phyloP scores from a whole-genome alignment of 2,329 filamentous ascomycete species.

The Bipolaris oryzae region DNA sequence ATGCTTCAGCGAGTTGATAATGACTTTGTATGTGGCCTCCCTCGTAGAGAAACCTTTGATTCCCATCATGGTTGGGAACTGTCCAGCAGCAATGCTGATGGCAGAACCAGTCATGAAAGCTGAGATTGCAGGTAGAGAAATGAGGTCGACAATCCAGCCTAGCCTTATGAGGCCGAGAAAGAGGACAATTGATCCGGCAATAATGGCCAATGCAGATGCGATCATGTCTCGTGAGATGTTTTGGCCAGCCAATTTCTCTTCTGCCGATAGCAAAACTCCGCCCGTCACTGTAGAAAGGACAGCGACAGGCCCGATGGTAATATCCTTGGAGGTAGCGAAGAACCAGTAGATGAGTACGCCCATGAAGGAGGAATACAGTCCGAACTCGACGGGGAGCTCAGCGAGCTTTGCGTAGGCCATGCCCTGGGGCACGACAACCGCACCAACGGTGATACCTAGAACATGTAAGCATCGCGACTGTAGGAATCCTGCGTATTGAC shows the following conservation, averaged over 20 bases:
- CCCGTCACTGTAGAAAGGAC: slow-evolving; percentile 92
- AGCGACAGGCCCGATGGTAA: slow-evolving; percentile 94
- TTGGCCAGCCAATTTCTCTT: slow-evolving; percentile 52
- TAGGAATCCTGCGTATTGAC: slow-evolving; percentile 29
- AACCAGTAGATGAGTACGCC: slow-evolving; percentile 96
- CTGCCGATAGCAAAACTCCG: slow-evolving; percentile 71
- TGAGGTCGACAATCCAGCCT: slow-evolving; percentile 94
- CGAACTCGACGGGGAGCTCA: slow-evolving; percentile 76
- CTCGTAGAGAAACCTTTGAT: slow-evolving; percentile 75
- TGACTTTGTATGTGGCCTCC: slow-evolving; percentile 78
- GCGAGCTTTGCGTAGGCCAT: slow-evolving; percentile 95
- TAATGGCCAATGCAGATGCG: slow-evolving; percentile 69
- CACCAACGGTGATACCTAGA: slow-evolving; percentile 70
- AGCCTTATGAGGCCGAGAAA: slow-evolving; percentile 79
- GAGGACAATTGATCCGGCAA: slow-evolving; percentile 79
- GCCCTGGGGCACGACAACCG: slow-evolving; percentile 86
- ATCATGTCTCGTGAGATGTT: slow-evolving; percentile 52
- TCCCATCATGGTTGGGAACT: slow-evolving; percentile 82
- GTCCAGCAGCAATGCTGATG: slow-evolving; percentile 83
- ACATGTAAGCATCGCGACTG: slow-evolving; percentile 15
- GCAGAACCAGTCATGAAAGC: slow-evolving; percentile 99
- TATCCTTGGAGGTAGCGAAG: slow-evolving; percentile 97
- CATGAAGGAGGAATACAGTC: slow-evolving; percentile 95
- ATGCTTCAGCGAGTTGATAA: slow-evolving; percentile 80
- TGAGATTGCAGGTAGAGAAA: slow-evolving; percentile 86